phyloP scores from a whole-genome alignment of 768 basidiomycete species.

The Trametes cinnabarina region DNA sequence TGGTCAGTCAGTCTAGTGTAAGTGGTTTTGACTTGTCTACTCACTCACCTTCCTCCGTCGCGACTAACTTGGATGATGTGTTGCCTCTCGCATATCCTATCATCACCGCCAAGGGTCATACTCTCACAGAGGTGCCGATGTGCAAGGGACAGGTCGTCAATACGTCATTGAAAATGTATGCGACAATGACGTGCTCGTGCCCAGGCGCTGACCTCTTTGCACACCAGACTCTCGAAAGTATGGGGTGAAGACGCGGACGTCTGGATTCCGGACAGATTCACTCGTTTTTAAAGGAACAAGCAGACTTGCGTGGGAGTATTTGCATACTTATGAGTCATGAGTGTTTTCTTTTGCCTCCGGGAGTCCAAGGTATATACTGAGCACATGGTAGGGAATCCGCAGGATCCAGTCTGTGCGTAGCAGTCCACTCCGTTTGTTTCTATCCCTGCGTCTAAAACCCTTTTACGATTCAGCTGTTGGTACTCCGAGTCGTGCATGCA shows the following conservation, averaged over 20 bases:
- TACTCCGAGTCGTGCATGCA: conserved; percentile 5
- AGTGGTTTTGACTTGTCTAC: too few relatives aligned
- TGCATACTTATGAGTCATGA: conserved; percentile 10
- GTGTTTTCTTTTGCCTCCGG: too few relatives aligned
- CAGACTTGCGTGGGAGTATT: conserved; percentile 17
- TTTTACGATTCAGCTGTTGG: too few relatives aligned
- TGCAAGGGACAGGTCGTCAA: background rate
- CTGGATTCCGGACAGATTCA: conserved; percentile 17
- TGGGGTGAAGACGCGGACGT: conserved; percentile 18
- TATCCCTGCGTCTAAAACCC: too few relatives aligned
- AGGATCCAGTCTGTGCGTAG: too few relatives aligned
- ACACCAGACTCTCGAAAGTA: conserved; percentile 4
- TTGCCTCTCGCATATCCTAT: conserved; percentile 21
- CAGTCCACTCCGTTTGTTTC: too few relatives aligned
- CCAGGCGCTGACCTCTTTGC: too few relatives aligned
- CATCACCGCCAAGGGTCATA: background rate
- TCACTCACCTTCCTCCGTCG: background rate
- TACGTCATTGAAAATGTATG: too few relatives aligned
- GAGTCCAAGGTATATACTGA: too few relatives aligned
- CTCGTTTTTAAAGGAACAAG: conserved; percentile 2
- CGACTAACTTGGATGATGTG: conserved; percentile 24
- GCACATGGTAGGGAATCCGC: too few relatives aligned
- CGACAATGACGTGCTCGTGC: too few relatives aligned
- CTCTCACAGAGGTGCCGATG: conserved; percentile 8
- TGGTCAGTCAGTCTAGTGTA: too few relatives aligned